phyloP scores from a whole-genome alignment of 371 early-diverging fungal genomes.

The Mucor circinelloides region DNA sequence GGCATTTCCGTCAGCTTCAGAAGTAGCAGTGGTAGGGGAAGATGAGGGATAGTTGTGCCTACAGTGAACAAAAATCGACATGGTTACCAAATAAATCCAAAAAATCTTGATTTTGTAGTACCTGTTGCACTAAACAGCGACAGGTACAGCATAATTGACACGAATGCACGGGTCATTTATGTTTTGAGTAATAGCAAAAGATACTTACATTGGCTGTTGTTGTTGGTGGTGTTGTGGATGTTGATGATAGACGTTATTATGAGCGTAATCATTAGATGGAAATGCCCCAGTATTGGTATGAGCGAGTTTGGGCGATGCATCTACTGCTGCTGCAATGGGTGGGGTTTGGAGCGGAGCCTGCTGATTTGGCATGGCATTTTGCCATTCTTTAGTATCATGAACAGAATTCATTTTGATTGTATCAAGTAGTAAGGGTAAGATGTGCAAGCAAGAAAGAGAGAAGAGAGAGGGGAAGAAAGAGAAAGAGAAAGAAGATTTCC shows the following conservation, averaged over 20 bases:
- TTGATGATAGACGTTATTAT: neutral
- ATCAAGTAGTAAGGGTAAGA: too few relatives aligned
- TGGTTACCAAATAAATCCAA: neutral
- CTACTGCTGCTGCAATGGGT: slow-evolving; percentile 1
- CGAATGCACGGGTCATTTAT: neutral
- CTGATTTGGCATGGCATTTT: neutral
- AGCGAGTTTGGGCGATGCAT: slow-evolving; percentile 10
- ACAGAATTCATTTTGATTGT: neutral
- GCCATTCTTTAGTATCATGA: slow-evolving; percentile 21
- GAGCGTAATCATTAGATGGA: neutral
- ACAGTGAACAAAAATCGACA: neutral
- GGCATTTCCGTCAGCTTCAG: slow-evolving; percentile 8
- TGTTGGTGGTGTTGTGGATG: neutral
- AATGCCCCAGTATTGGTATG: neutral
- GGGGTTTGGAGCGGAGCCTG: slow-evolving; percentile 17
- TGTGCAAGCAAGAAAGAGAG: neutral
- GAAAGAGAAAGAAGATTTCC: neutral
- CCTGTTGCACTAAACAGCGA: slow-evolving; percentile 30
- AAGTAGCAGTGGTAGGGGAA: neutral
- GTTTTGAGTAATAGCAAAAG: neutral
- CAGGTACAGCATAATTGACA: slow-evolving; percentile 27
- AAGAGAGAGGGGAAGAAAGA: neutral
- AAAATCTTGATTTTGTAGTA: slow-evolving; percentile 14
- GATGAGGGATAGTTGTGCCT: neutral
- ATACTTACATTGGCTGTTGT: neutral